phyloP scores from a whole-genome alignment of 73 alveolate genomes.

The Paramecium tetraurelia region DNA sequence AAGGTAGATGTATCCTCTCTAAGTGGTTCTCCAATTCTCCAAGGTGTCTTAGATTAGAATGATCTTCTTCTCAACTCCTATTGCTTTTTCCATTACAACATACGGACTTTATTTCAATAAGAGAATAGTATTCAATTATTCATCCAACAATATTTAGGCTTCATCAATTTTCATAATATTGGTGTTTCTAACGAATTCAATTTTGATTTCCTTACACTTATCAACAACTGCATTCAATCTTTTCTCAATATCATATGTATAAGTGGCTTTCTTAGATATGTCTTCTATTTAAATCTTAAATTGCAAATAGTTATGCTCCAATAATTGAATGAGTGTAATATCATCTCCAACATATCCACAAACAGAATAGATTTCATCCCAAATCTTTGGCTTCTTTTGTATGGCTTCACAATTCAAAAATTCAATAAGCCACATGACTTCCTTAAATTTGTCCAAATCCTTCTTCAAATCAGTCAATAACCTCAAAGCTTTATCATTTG shows the following conservation, averaged over 20 bases:
- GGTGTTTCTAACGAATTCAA: constrained; percentile 70
- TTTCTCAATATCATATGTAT: constrained; percentile 75
- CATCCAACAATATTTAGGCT: constrained; percentile 77
- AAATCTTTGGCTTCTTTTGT: constrained; percentile 67
- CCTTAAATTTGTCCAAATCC: constrained; percentile 84
- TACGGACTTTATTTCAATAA: constrained; percentile 83
- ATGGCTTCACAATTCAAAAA: constrained; percentile 91
- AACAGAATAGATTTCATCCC: constrained; percentile 90
- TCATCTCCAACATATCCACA: constrained; percentile 73
- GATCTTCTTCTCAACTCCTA: constrained; percentile 79
- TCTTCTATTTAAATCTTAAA: constrained; percentile 88
- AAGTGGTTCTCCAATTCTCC: constrained; percentile 94
- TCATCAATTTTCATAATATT: constrained; percentile 82
- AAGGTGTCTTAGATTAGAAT: constrained; percentile 88
- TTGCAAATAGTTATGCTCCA: constrained; percentile 75
- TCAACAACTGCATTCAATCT: constrained; percentile 79
- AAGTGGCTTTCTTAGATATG: constrained; percentile 82
- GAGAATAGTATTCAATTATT: constrained; percentile 73
- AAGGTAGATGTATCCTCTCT: constrained; percentile 97
- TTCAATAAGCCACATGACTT: constrained; percentile 88
- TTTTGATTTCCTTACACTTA: constrained; percentile 63
- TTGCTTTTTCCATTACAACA: constrained; percentile 81
- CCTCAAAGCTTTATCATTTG: constrained; percentile 79
- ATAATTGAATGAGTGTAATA: constrained; percentile 76
- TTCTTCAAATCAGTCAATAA: constrained; percentile 86